Percentiles rank a stretch among this genome's conserved stretches.
phyloP scores from a whole-genome alignment of 2,329 filamentous ascomycete genomes.

The Cordyceps fumosorosea region DNA sequence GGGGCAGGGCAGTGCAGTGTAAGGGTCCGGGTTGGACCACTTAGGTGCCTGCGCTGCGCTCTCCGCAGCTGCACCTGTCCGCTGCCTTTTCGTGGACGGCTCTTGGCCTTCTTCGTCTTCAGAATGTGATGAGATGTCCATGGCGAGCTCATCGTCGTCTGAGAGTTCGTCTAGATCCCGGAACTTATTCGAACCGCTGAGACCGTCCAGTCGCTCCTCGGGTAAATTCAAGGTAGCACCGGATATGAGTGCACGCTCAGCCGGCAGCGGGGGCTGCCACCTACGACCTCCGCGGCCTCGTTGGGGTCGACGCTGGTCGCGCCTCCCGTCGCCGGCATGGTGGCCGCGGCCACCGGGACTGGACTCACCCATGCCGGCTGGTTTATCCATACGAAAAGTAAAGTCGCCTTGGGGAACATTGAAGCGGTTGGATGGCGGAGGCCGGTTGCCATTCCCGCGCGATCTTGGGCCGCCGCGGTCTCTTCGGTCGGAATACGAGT shows the following conservation, averaged over 20 bases:
- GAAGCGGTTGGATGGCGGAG: conserved; percentile 21
- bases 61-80: conserved; percentile 23
- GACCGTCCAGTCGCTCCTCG: conserved; percentile 41
- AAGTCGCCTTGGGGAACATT: conserved; percentile 42
- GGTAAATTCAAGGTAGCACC: conserved; percentile 34
- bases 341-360: conserved; percentile 14
- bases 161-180: conserved; percentile 51
- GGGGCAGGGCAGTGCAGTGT: conserved; percentile 76
- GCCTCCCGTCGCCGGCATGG: conserved; percentile 18
- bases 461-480: not conserved
- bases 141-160: conserved; percentile 56
- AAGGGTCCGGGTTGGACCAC: conserved; percentile 96
- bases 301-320: conserved; percentile 20
- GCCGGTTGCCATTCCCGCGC: not conserved
- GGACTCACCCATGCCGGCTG: conserved; percentile 38
- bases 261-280: conserved; percentile 33
- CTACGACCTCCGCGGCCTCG: conserved; percentile 21
- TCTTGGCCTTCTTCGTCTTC: conserved; percentile 28
- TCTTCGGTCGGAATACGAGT: conserved; percentile 1
- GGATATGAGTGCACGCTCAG: conserved; percentile 45
- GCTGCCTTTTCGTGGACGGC: conserved; percentile 32
- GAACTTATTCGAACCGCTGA: conserved; percentile 43
- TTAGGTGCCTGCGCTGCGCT: conserved; percentile 52
- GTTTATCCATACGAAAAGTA: conserved; percentile 48
- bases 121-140: conserved; percentile 49